Percentiles rank a stretch among this genome's conserved stretches.
phyloP scores from a whole-genome alignment of 805 yeast genomes.

The Metschnikowia dekortorum region DNA sequence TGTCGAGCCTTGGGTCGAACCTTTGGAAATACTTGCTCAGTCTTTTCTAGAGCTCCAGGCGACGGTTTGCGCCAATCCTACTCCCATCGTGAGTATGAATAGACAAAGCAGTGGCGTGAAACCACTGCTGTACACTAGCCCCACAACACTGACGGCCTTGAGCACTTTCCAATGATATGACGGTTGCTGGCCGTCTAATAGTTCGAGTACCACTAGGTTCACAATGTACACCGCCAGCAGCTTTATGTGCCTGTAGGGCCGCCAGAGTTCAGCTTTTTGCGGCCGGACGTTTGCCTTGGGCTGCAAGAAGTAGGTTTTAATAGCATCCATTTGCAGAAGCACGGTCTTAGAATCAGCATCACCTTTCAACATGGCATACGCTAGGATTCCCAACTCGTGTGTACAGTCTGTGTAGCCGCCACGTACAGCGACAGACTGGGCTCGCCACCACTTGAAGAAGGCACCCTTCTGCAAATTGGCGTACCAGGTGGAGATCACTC shows the following conservation, averaged over 20 bases:
- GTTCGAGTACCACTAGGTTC: not conserved
- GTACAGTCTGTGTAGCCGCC: slow-evolving; percentile 4
- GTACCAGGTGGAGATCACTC: slow-evolving; percentile 30
- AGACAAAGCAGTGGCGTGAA: not conserved
- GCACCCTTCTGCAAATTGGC: slow-evolving; percentile 13
- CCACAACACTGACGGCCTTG: not conserved
- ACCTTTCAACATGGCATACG: slow-evolving; percentile 32
- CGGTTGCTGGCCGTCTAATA: not conserved
- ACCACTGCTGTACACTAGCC: not conserved
- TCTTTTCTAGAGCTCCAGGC: not conserved
- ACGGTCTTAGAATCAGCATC: slow-evolving; percentile 3
- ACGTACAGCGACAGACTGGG: not conserved
- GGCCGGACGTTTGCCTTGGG: not conserved
- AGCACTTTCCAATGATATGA: not conserved
- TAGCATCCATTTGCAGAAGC: not conserved
- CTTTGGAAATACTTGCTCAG: not conserved
- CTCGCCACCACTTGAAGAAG: slow-evolving; percentile 28
- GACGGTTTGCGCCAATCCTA: not conserved
- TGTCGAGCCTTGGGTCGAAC: not conserved
- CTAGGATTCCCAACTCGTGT: slow-evolving; percentile 18
- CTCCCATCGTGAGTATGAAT: not conserved
- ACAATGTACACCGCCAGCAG: not conserved
- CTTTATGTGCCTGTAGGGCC: not conserved
- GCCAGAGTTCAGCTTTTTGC: not conserved
- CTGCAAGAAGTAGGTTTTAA: not conserved